Conservation (phyloP, 2,329 filamentous ascomycete species). For the Trichoderma atrobrunneum region DNA sequence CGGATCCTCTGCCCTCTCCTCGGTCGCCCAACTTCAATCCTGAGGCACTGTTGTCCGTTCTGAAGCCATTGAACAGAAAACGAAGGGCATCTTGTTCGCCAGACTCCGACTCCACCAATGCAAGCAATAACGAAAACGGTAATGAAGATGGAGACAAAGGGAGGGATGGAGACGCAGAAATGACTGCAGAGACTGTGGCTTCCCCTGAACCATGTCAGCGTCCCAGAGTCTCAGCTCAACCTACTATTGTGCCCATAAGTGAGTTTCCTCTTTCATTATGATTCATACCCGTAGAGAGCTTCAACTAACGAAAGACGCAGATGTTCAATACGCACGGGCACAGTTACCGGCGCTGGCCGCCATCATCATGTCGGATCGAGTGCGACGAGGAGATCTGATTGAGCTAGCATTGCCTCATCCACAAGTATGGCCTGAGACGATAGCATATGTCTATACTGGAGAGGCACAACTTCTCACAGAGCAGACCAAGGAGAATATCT, state of each 20-base stretch:
- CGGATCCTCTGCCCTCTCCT: conserved; percentile 30
- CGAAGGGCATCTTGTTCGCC: not conserved
- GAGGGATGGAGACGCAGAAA: not conserved
- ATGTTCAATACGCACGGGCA: conserved; percentile 32
- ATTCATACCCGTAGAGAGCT: not conserved
- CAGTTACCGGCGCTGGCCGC: conserved; percentile 52
- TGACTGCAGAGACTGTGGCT: not conserved
- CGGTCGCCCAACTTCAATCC: conserved; percentile 23
- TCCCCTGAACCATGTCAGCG: not conserved
- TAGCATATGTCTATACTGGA: conserved; percentile 55
- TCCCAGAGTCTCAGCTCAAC: not conserved
- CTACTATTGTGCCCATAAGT: conserved; percentile 20
- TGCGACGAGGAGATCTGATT: conserved; percentile 51
- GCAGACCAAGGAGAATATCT: conserved; percentile 50
- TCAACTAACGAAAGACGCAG: conserved; percentile 20
- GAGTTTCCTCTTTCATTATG: not conserved
- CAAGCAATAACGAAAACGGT: not conserved
- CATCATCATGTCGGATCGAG: conserved; percentile 53
- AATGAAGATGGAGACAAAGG: not conserved
- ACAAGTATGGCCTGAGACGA: conserved; percentile 53
- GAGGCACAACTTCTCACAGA: conserved; percentile 43
- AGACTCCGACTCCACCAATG: not conserved
- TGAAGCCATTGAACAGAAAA: not conserved
- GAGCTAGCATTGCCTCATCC: conserved; percentile 59
- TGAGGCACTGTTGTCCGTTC: conserved; percentile 19